Evolutionary conservation across 2,329 filamentous ascomycete species (phyloP).

Genomic region (Blastomyces parvus): DNA sequence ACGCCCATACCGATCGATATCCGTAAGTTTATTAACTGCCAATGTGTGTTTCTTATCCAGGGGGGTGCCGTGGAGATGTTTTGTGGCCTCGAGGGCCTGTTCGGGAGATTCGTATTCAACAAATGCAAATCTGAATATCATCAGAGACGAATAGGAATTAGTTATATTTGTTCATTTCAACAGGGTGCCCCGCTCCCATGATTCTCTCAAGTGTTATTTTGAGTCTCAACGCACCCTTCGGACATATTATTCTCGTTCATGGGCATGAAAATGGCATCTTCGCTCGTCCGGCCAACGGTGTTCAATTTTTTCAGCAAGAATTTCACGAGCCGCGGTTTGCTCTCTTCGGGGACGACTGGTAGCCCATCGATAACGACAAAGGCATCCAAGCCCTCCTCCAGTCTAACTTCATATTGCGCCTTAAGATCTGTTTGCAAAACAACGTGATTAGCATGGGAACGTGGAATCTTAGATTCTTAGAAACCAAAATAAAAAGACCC

Average conservation of each 20-base stretch:
- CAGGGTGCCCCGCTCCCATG: background rate
- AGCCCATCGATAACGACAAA: constrained; percentile 96
- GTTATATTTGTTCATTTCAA: constrained; percentile 10
- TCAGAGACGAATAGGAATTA: constrained; percentile 4
- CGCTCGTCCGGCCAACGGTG: constrained; percentile 70
- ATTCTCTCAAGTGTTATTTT: background rate
- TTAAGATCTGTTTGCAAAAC: constrained; percentile 54
- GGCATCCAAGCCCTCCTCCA: constrained; percentile 91
- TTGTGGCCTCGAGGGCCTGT: constrained; percentile 81
- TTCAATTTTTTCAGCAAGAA: constrained; percentile 91
- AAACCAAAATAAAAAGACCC: constrained; percentile 11
- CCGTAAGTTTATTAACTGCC: constrained; percentile 93
- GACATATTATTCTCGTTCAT: constrained; percentile 79
- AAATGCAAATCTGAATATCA: constrained; percentile 69
- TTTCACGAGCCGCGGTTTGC: constrained; percentile 89
- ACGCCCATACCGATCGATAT: constrained; percentile 90
- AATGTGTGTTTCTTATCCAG: constrained; percentile 97
- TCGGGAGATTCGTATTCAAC: constrained; percentile 88
- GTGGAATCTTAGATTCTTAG: background rate
- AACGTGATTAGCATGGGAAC: constrained; percentile 21
- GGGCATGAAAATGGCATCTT: constrained; percentile 90
- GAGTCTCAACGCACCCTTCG: constrained; percentile 55
- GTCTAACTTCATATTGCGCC: constrained; percentile 89
- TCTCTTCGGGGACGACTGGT: constrained; percentile 77
- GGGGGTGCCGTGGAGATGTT: constrained; percentile 73